A percentile compares a stretch with the other conserved stretches of the same genome.
Evolutionary conservation across 179 eudicot species (phyloP).

Genomic region (Camellia oleifera): DNA sequence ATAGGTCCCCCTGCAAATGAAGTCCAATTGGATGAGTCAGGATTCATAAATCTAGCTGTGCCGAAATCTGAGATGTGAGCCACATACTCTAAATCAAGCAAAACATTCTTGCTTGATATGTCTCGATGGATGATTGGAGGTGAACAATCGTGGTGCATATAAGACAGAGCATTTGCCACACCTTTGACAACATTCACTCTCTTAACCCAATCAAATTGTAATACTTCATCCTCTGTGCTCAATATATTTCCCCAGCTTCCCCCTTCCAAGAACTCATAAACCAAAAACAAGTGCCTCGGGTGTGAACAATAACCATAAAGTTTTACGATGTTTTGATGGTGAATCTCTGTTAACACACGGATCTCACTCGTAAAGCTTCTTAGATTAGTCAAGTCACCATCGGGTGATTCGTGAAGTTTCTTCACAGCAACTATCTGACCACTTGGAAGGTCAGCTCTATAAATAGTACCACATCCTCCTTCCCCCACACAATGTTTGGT

Average conservation of each 20-base stretch:
- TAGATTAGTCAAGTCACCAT: background rate
- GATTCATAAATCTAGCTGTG: background rate
- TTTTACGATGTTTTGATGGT: background rate
- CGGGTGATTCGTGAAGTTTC: background rate
- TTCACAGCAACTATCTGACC: conserved; percentile 16
- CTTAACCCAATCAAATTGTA: background rate
- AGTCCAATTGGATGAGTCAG: too few relatives aligned
- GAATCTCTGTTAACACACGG: background rate
- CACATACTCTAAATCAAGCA: background rate
- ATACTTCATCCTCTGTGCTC: background rate
- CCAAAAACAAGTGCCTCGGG: background rate
- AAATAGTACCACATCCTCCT: conserved; percentile 30
- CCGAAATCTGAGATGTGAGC: background rate
- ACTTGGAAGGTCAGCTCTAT: conserved; percentile 29
- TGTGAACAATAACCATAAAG: background rate
- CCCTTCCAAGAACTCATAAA: background rate
- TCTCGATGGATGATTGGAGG: background rate
- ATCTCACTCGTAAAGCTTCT: background rate
- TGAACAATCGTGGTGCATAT: background rate
- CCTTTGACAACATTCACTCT: background rate
- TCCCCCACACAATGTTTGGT: background rate
- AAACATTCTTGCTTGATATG: conserved; percentile 1
- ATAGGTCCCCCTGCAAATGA: too few relatives aligned
- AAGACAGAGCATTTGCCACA: background rate
- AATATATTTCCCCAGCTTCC: background rate